Percentiles rank a stretch among this genome's conserved stretches.
Conservation (phyloP, 192 early-diverging fungal genomes). For the Rhizophagus sp. region DNA sequence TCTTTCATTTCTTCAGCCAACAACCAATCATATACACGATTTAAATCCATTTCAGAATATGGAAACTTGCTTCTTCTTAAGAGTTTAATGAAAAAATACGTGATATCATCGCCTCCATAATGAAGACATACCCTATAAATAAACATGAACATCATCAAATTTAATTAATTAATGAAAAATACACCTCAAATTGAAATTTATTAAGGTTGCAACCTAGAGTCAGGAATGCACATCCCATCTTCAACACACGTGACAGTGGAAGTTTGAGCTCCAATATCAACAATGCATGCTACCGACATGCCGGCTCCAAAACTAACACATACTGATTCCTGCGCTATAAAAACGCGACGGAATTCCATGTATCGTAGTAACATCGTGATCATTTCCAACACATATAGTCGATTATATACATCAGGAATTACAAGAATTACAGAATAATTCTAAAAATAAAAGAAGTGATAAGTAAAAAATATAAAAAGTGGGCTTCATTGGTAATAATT, state of each 20-base stretch:
- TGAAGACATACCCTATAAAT: constrained; percentile 47
- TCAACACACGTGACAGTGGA: constrained; percentile 84
- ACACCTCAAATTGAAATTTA: not conserved
- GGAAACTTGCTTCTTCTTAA: constrained; percentile 73
- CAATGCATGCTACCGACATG: constrained; percentile 80
- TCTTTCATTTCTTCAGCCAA: constrained; percentile 83
- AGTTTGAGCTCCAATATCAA: constrained; percentile 90
- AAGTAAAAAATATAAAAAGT: not conserved
- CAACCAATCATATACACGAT: constrained; percentile 68
- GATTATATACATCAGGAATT: constrained; percentile 77
- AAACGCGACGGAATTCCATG: constrained; percentile 76
- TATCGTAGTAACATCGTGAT: constrained; percentile 67
- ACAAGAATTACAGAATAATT: constrained; percentile 73
- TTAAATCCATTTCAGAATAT: constrained; percentile 65
- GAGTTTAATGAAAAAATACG: constrained; percentile 66
- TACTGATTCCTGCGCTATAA: constrained; percentile 79
- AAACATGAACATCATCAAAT: not conserved
- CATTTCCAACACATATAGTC: constrained; percentile 62
- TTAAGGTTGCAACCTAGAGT: constrained; percentile 51
- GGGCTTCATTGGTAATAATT: not conserved
- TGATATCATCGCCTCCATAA: constrained; percentile 91
- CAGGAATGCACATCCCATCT: constrained; percentile 74
- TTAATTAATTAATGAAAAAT: not conserved
- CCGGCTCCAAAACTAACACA: constrained; percentile 89
- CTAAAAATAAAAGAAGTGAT: constrained; percentile 24